Base-by-base conservation (phyloP, 345 rosid species). In the Syzygium grande region DNA sequence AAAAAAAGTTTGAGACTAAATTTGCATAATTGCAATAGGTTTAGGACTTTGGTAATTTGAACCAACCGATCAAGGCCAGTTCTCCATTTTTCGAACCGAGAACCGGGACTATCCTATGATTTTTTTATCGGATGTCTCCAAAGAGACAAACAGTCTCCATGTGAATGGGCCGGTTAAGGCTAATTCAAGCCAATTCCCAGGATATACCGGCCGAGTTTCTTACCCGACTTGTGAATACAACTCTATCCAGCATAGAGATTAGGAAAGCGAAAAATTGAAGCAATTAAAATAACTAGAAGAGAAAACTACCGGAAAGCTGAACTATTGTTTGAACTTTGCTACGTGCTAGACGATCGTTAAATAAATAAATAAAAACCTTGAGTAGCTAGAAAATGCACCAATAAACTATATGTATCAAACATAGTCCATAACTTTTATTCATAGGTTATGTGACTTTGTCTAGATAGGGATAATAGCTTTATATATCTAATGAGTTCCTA, bases 91-190 rank as follows among this genome's bases (percentile, higher is more conserved):
- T 17, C 43, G 9, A 73, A 34, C 1, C 1, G 0, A 7, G 38
- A 34, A 9, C 3, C 3, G 27, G 7, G 46, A 43, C 46, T 43
- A 43, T 43, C 43, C 43, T 4, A 41, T 41, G 43, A 1, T 41
- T 41, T 41, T 41, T 43, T 43, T 43, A 43, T 43, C 46, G 46
- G 46, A 43, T 43, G 46, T 43, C 46, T 1, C 46, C 46, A 43
- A 43, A 43, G 46, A 43, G 7, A 43, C 46, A 43, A 38, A 19
- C 5, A 73, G 27, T 73, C 80, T n/a, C 0, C 80, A 19, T 73
- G 22, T 22, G 14, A 19, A 68, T 1, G 0, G 0, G 12, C 0
- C 0, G 1, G 3, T 7, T 30, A 30, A 30, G 9, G 49, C 4
- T 2, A 1, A 1, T 68, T 34, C 5, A 25, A 19, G 6, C 9